Conservation (phyloP, 164 flowering plant species). For the Chimonanthus praecox region DNA sequence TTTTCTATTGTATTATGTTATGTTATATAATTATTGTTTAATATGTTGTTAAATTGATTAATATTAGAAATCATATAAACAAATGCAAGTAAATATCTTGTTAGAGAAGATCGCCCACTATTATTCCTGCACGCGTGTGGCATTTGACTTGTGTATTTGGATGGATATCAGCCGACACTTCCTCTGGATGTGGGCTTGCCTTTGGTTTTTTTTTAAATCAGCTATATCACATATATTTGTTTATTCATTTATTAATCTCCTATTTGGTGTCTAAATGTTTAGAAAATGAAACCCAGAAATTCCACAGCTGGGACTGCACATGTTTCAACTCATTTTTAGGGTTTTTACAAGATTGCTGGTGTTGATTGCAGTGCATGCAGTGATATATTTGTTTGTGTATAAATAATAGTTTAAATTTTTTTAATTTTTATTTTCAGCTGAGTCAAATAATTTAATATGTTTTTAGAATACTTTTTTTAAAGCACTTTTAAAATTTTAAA, state of each 20-base stretch:
- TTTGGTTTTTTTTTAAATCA: no score
- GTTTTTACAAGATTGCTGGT: not conserved
- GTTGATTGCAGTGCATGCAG: not conserved
- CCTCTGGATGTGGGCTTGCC: constrained; percentile 1
- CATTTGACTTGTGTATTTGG: constrained; percentile 4
- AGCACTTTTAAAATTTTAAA: no score
- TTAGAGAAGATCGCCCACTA: not conserved
- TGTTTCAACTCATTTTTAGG: not conserved
- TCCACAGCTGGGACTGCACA: not conserved
- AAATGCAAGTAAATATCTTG: constrained; percentile 3
- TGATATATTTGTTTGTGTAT: not conserved
- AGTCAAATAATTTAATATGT: no score
- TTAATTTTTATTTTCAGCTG: no score
- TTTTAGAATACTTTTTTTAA: no score
- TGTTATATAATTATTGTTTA: not conserved
- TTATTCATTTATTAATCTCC: not conserved
- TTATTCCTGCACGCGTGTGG: not conserved
- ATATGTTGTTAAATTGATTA: not conserved
- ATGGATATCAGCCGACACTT: not conserved
- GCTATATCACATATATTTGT: not conserved
- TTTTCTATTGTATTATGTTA: not conserved
- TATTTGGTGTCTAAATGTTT: not conserved
- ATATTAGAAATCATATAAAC: not conserved
- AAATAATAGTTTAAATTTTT: no score
- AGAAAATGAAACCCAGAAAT: not conserved